Conservation (phyloP, 2,329 filamentous ascomycete species). For the Podosphaera fusca region DNA sequence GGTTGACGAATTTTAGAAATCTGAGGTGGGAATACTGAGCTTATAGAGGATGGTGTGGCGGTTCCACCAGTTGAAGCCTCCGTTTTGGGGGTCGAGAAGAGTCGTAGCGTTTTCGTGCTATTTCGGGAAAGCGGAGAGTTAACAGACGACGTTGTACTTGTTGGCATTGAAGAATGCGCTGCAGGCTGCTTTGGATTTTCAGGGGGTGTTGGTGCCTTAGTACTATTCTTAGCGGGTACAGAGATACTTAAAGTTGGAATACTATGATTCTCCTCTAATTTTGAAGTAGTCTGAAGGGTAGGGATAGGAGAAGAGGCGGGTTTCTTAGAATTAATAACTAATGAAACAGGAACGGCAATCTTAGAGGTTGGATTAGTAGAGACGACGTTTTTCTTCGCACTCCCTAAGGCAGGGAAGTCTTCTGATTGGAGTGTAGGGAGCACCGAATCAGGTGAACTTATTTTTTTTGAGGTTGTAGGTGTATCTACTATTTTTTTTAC, state of each 20-base stretch:
- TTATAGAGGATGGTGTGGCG: conserved; percentile 14
- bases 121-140: conserved; percentile 28
- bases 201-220: conserved; percentile 4
- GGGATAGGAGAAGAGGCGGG: background rate
- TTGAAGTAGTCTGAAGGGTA: conserved; percentile 1
- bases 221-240: conserved; percentile 20
- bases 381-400: conserved; percentile 13
- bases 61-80: conserved; percentile 25
- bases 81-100: conserved; percentile 41
- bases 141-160: conserved; percentile 22
- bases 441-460: conserved; percentile 17
- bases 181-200: conserved; percentile 7
- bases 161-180: conserved; percentile 28
- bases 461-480: conserved; percentile 24
- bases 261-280: conserved; percentile 7
- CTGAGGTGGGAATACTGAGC: conserved; percentile 17
- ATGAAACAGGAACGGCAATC: background rate
- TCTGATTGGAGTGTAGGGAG: conserved; percentile 28
- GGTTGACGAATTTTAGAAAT: conserved; percentile 26
- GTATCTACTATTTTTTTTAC: conserved; percentile 24
- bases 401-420: conserved; percentile 36
- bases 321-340: conserved; percentile 2
- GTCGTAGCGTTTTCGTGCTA: conserved; percentile 42
- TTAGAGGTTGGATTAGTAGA: conserved; percentile 5
- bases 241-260: conserved; percentile 25